A percentile compares a stretch with the other conserved stretches of the same genome.
Conservation (phyloP, 768 basidiomycete genomes). For the Trametes meyenii region DNA sequence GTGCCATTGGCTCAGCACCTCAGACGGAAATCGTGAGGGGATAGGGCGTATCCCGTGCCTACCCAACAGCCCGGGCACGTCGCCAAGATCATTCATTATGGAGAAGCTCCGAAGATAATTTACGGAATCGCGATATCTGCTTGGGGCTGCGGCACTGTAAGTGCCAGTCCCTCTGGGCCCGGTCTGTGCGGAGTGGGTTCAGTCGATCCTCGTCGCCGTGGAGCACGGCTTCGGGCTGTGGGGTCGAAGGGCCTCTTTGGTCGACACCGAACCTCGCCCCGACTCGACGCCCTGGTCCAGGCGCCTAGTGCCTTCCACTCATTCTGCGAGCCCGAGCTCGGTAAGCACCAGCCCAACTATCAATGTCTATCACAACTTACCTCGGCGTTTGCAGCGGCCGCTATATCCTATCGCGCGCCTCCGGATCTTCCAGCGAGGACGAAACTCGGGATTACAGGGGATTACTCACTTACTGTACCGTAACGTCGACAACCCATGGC, state of each 20-base stretch:
- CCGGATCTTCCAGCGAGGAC: too few relatives aligned
- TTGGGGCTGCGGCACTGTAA: neutral
- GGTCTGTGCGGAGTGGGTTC: conserved; percentile 11
- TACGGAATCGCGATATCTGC: neutral
- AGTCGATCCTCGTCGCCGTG: neutral
- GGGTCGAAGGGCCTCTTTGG: neutral
- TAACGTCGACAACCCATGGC: too few relatives aligned
- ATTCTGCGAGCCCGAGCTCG: neutral
- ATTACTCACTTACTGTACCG: too few relatives aligned
- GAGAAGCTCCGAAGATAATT: conserved; percentile 8
- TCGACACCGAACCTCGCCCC: neutral
- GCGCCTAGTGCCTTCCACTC: neutral
- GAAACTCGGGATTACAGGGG: neutral
- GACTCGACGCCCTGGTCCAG: neutral
- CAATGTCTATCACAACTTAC: too few relatives aligned
- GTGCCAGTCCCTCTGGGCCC: conserved; percentile 6
- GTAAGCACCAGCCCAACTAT: too few relatives aligned
- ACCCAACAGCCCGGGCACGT: neutral
- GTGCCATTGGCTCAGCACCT: neutral
- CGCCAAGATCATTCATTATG: neutral
- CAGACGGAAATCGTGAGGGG: neutral
- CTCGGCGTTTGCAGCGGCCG: neutral
- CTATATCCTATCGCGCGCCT: neutral
- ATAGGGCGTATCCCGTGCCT: neutral
- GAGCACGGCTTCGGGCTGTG: neutral